Base-by-base conservation (phyloP, 805 yeast genomes). In the Aciculoconidium aculeatum region DNA sequence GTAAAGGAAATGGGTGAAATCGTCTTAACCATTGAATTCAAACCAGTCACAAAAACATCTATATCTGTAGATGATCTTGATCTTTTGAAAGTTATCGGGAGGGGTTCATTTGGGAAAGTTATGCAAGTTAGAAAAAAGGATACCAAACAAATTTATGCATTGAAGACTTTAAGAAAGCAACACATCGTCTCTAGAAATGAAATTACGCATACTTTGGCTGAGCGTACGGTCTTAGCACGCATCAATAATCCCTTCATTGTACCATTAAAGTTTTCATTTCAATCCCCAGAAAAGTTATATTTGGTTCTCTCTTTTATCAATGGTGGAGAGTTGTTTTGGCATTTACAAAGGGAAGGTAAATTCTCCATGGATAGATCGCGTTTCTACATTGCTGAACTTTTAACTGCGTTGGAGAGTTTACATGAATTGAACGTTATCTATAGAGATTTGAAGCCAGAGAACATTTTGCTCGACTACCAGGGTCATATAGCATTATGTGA, bases 401-500 rank as follows among this genome's bases (percentile, higher is more conserved):
- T 92, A 35, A 80, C 95, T 18, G 97, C 98, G 1, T 71, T 92
- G 39, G 97, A 92, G 54, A 81, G 92, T 38, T 60, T 92, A 34
- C 98, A 92, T 54, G 84, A 79, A 29, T 72, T 85, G 65, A 83
- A 92, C 54, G 95, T 92, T 39, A 87, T 92, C 45, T 92, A 92
- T 59, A 72, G 98, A 47, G 98, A 92, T 58, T 67, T 90, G 49
- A 92, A 92, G 58, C 98, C 98, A 1, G 98, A 92, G 48, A 92
- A 92, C 55, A 92, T 92, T 39, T 60, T 92, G 46, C 61, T 92
- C 21, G 98, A 92, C 55, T 87, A 90, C 59, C 94, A 92, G 47
- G 98, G 98, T 3, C 98, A 92, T 56, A 92, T 92, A 53, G 96
- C 97, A 2, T 65, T 92, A 32, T 92, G 98, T 64, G 98, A 92